A percentile compares a stretch with the other conserved stretches of the same genome.
Evolutionary conservation across 2,329 filamentous ascomycete genomes (phyloP).

Genomic region (Phoma sp.): DNA sequence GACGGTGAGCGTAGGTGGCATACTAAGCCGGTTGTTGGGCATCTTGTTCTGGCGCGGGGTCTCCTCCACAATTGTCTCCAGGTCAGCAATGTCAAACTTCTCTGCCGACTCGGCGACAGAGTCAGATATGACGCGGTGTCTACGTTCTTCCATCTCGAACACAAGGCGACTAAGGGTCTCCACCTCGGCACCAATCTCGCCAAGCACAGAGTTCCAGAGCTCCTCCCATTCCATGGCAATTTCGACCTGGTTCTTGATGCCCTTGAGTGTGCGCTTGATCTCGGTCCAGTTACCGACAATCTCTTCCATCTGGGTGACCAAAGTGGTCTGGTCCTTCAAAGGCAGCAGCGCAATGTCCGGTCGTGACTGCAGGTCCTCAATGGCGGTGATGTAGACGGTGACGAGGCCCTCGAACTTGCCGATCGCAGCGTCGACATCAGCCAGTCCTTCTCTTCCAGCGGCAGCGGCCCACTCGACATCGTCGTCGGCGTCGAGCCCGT

Average conservation of each 20-base stretch:
- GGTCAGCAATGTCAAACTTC: conserved; percentile 79
- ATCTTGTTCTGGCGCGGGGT: conserved; percentile 66
- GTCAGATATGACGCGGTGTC: conserved; percentile 74
- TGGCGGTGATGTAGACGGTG: conserved; percentile 91
- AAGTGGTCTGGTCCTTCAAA: conserved; percentile 72
- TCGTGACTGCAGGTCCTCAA: conserved; percentile 85
- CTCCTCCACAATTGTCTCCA: conserved; percentile 94
- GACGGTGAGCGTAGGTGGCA: conserved; percentile 66
- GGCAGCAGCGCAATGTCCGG: conserved; percentile 77
- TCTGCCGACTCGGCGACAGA: conserved; percentile 69
- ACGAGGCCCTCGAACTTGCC: conserved; percentile 86
- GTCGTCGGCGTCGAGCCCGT: conserved; percentile 90
- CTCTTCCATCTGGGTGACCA: conserved; percentile 87
- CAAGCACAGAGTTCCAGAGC: conserved; percentile 90
- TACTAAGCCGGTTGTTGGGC: conserved; percentile 71
- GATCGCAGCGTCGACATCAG: conserved; percentile 74
- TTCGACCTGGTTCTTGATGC: conserved; percentile 88
- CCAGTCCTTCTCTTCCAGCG: conserved; percentile 81
- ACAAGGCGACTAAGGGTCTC: conserved; percentile 81
- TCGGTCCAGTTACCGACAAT: conserved; percentile 85
- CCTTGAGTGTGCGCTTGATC: conserved; percentile 78
- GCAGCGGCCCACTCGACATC: conserved; percentile 97
- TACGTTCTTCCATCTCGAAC: conserved; percentile 97
- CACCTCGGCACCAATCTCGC: conserved; percentile 90
- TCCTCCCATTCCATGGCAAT: conserved; percentile 99